These are phyloP conservation scores for Achaetomiella virescens DNA, from an alignment of 495 filamentous ascomycete species.

Conservation along the genomic window DNA sequence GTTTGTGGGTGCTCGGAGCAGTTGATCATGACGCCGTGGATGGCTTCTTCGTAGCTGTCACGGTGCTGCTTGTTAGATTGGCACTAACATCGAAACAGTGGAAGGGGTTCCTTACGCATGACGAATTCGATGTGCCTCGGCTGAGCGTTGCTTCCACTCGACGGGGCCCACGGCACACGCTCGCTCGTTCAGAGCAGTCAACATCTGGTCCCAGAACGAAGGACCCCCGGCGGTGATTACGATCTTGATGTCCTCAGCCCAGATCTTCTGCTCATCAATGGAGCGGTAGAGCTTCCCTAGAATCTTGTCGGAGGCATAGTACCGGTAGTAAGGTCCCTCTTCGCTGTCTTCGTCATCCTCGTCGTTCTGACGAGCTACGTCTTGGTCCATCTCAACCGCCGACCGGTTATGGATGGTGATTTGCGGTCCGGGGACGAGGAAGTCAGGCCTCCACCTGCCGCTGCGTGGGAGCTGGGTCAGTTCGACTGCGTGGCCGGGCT, in stretches of 20 bases:
- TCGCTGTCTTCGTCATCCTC: constrained; percentile 52
- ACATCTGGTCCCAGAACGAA: constrained; percentile 42
- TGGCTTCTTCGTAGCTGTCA: constrained; percentile 58
- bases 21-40: constrained; percentile 50
- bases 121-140: constrained; percentile 49
- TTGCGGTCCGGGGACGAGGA: constrained; percentile 58
- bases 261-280: constrained; percentile 67
- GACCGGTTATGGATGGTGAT: constrained; percentile 44
- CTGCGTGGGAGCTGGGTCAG: constrained; percentile 25
- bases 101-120: constrained; percentile 40
- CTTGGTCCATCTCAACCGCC: constrained; percentile 40
- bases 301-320: constrained; percentile 63
- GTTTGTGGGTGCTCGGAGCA: constrained; percentile 53
- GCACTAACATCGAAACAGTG: neutral
- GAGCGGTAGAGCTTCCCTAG: constrained; percentile 67
- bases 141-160: constrained; percentile 28
- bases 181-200: constrained; percentile 36
- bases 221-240: constrained; percentile 14
- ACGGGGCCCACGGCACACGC: constrained; percentile 16
- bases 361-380: constrained; percentile 13
- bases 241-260: constrained; percentile 47
- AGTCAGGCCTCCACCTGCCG: constrained; percentile 33
- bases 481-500: constrained; percentile 64
- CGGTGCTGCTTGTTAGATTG: neutral
- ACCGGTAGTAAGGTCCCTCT: constrained; percentile 43